phyloP scores from a whole-genome alignment of 2,329 filamentous ascomycete species.

The Didymella glomerata region DNA sequence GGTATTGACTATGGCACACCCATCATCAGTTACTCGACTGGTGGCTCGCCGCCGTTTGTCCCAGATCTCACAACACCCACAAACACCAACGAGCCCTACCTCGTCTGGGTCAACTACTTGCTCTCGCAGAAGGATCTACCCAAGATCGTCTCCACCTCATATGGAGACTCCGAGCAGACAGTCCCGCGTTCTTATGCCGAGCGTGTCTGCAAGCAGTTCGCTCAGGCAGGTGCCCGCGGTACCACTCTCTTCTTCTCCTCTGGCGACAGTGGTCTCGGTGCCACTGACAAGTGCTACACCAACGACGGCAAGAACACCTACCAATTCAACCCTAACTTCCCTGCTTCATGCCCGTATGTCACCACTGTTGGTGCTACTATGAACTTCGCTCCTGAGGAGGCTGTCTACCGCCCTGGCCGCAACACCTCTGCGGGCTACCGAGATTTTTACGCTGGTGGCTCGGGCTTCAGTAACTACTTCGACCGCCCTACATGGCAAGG shows the following conservation, averaged over 20 bases:
- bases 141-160: conserved; percentile 70
- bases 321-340: conserved; percentile 69
- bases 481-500: conserved; percentile 59
- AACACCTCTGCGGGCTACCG: conserved; percentile 50
- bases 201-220: conserved; percentile 70
- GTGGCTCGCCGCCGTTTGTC: conserved; percentile 63
- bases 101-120: conserved; percentile 68
- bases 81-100: conserved; percentile 73
- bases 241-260: conserved; percentile 69
- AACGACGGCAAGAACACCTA: conserved; percentile 67
- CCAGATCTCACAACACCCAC: conserved; percentile 57
- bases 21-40: conserved; percentile 67
- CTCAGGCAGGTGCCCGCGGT: conserved; percentile 72
- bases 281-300: conserved; percentile 61
- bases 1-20: conserved; percentile 64
- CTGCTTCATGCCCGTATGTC: conserved; percentile 72
- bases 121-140: conserved; percentile 66
- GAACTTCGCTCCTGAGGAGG: conserved; percentile 62
- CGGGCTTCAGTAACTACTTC: conserved; percentile 63
- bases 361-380: conserved; percentile 71
- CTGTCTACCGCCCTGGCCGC: conserved; percentile 50
- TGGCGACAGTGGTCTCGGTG: conserved; percentile 68
- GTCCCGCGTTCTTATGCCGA: conserved; percentile 68
- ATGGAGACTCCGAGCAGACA: conserved; percentile 72
- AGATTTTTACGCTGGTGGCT: conserved; percentile 61